These are phyloP conservation scores for Sarcodon aspratus DNA, from an alignment of 768 basidiomycete genomes.

Conservation along the genomic window DNA sequence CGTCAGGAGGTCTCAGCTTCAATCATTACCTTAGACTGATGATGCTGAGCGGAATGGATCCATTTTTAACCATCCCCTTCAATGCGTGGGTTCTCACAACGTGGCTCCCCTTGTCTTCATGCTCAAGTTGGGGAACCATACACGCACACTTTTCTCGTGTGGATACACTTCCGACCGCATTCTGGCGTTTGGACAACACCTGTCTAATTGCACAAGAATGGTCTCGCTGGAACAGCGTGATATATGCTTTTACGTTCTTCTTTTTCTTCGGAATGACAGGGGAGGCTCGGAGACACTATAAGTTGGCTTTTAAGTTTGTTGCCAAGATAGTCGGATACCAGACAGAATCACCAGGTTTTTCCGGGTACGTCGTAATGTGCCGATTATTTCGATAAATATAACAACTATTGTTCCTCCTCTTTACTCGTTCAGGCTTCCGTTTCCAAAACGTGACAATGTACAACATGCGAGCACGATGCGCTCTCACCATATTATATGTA, in stretches of 20 bases:
- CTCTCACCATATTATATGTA: too few relatives aligned
- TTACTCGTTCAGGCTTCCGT: too few relatives aligned
- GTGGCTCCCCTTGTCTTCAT: conserved; percentile 9
- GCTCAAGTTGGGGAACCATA: conserved; percentile 18
- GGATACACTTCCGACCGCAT: conserved; percentile 14
- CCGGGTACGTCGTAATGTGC: too few relatives aligned
- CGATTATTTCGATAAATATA: too few relatives aligned
- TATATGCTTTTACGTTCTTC: conserved; percentile 32
- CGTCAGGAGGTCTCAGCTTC: conserved; percentile 17
- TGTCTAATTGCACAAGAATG: conserved; percentile 7
- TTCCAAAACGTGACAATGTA: too few relatives aligned
- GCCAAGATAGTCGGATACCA: too few relatives aligned
- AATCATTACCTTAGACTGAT: conserved; percentile 27
- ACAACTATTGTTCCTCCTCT: too few relatives aligned
- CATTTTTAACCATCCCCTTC: conserved; percentile 27
- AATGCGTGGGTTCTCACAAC: conserved; percentile 13
- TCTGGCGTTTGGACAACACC: conserved; percentile 23
- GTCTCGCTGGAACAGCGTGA: conserved; percentile 23
- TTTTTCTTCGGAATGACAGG: conserved; percentile 43
- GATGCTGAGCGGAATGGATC: conserved; percentile 19
- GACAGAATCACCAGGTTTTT: too few relatives aligned
- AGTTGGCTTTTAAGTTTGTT: too few relatives aligned
- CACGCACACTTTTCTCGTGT: conserved; percentile 19
- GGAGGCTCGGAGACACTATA: conserved; percentile 32
- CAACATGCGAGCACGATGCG: too few relatives aligned